Evolutionary conservation across 306 rosid genomes (phyloP), one percentile per base, ranked within the genome.

Genomic region (Vicia villosa): DNA sequence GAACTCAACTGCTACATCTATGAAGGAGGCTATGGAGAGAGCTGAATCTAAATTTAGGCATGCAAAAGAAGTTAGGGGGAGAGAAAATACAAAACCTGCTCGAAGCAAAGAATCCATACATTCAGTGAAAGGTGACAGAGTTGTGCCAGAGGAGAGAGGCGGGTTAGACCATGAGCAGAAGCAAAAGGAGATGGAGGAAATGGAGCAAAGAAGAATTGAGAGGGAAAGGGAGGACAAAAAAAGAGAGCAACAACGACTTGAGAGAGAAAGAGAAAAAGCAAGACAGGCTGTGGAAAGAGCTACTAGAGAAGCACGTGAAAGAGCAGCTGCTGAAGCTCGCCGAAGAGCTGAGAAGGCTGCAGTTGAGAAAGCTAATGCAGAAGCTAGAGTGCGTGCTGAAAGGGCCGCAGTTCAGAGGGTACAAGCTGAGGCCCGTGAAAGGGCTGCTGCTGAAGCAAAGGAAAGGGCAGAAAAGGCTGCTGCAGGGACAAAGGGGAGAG

Each of bases 231-330:
- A 77, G 51, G 83, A 86, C 77, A 92, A 87, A 73, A 90, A 85
- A 77, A 85, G 83, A 81, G 96, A 88, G 72, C 86, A 64, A 54
- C 96, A 72, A 71, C 71, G 84, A 79, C 75, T 84, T 75, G 97
- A 85, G 78, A 83, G 83, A 71, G 97, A 91, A 83, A 87, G 90
- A 83, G 88, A 61, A 13, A 87, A 34, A 66, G 94, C 78, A 40
- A 94, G 92, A 79, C 97, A 86, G 67, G 99, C 97, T 78, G 97
- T 94, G 63, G 99, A 87, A 83, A 94, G 99, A 82, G 99, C 99
- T 61, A 91, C 99, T 13, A 86, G 99, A 79, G 99, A 94, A 82
- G 99, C 97, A 20, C 99, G 99, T 36, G 99, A 87, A 71, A 87
- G 99, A 84, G 99, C 99, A 68, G 95, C 87, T 66, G 59, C 69